These are phyloP conservation scores for Cryomyces minteri DNA, from an alignment of 495 filamentous ascomycete species.

Conservation along the genomic window DNA sequence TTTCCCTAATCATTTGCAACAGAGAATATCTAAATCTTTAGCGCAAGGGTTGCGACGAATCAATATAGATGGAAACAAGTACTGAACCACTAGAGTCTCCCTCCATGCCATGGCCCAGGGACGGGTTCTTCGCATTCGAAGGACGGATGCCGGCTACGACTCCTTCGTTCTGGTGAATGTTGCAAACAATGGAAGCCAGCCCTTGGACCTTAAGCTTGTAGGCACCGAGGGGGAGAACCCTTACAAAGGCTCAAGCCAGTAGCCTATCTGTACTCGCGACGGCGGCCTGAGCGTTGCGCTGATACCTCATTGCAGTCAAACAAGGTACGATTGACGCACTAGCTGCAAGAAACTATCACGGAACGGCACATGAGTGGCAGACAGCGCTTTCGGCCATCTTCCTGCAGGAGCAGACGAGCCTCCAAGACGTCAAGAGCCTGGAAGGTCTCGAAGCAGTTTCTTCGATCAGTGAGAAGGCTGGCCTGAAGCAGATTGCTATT, in stretches of 20 bases:
- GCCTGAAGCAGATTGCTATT: slow-evolving; percentile 25
- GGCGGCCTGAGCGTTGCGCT: not conserved
- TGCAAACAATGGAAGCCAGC: slow-evolving; percentile 22
- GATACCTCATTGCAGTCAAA: not conserved
- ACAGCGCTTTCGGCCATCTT: slow-evolving; percentile 24
- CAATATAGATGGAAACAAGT: too few species aligned
- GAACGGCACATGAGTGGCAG: slow-evolving; percentile 38
- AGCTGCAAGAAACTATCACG: slow-evolving; percentile 32
- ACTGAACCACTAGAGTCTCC: too few species aligned
- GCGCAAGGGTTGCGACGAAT: too few species aligned
- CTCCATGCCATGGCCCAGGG: not conserved
- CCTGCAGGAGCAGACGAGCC: slow-evolving; percentile 11
- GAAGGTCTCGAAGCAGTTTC: slow-evolving; percentile 13
- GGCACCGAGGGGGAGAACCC: slow-evolving; percentile 51
- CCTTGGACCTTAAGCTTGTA: slow-evolving; percentile 40
- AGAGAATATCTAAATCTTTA: too few species aligned
- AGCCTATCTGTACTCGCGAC: not conserved
- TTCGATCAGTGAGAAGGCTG: slow-evolving; percentile 10
- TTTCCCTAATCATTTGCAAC: too few species aligned
- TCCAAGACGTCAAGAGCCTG: slow-evolving; percentile 1
- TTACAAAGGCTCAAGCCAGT: slow-evolving; percentile 37
- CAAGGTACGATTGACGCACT: slow-evolving; percentile 10
- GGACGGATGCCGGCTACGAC: slow-evolving; percentile 18
- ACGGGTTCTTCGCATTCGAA: slow-evolving; percentile 5
- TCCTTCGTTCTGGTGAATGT: slow-evolving; percentile 41